Base-by-base conservation (phyloP, 2,329 filamentous ascomycete genomes). In the Ophiostoma triangulosporum region DNA sequence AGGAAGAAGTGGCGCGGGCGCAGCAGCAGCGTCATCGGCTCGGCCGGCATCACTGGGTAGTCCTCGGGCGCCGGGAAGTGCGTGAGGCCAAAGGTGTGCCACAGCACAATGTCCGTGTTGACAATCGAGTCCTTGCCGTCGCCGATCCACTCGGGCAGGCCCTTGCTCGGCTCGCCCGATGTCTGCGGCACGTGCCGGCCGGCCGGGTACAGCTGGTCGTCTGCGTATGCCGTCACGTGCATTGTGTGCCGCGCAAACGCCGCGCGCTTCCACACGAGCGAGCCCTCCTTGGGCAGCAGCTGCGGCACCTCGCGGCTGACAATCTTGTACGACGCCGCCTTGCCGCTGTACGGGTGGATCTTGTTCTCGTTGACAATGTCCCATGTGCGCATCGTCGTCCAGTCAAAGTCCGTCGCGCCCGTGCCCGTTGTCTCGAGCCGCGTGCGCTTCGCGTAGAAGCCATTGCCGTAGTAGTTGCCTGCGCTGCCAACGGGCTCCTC, bases 61-160 rank as follows among this genome's bases (percentile, higher is more conserved):
- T 95, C 90, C 65, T 96, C 90, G 0, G 89, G 88, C 0, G 86
- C 73, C 0, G 90, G 89, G 72, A 95, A 91, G 65, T 95, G 90
- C 0, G 85, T 91, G 33, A 95, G 74, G 33, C 90, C 90, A 63
- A 95, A 96, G 0, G 88, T 95, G 69, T 95, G 89, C 89, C 89
- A 96, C 15, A 95, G 77, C 1, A 96, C 89, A 29, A 95, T 71
- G 64, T 96, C 87, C 0, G 82, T 86, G 71, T 95, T 85, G 53
- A 85, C 86, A 60, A 95, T 81, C 26, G 72, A 77, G 54, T 77
- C 80, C 46, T 70, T 70, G 12, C 85, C 81, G 57, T 88, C 79
- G 24, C 80, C 80, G 60, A 93, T 84, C 88, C 87, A 91, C 60
- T 81, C 75, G 0, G 85, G 83, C 2, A 94, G 71, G 31, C 88